Conservation (phyloP, 495 filamentous ascomycete species). For the Podospora conica region DNA sequence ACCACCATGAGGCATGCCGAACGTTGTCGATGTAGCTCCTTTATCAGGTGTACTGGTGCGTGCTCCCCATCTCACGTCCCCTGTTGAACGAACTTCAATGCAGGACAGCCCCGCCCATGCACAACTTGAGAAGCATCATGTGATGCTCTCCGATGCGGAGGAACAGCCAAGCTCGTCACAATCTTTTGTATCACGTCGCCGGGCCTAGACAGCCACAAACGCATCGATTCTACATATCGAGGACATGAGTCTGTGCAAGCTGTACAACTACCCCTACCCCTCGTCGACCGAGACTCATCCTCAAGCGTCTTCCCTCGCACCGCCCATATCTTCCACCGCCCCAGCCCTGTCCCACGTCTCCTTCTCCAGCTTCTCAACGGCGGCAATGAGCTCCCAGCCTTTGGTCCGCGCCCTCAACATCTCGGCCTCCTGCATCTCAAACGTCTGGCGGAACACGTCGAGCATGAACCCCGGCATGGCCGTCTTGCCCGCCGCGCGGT, state of each 20-base stretch:
- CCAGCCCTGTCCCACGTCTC: slow-evolving; percentile 67
- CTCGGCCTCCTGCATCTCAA: slow-evolving; percentile 58
- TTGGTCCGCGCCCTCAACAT: slow-evolving; percentile 36
- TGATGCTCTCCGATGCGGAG: not conserved
- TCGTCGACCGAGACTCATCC: not conserved
- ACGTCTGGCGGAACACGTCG: slow-evolving; percentile 58
- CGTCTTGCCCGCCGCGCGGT: slow-evolving; percentile 51
- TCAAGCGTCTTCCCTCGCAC: slow-evolving; percentile 28
- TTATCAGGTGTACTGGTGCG: not conserved
- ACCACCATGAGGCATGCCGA: not conserved
- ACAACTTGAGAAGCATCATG: not conserved
- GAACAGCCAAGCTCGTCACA: not conserved
- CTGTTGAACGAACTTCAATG: not conserved
- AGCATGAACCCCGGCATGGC: slow-evolving; percentile 61
- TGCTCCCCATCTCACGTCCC: not conserved
- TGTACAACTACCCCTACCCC: not conserved
- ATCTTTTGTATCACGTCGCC: not conserved
- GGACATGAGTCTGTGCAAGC: not conserved
- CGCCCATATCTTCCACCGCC: slow-evolving; percentile 67
- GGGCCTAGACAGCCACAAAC: not conserved
- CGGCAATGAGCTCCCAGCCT: slow-evolving; percentile 49
- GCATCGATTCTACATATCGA: not conserved
- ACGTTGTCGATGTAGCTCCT: not conserved
- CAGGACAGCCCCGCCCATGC: not conserved
- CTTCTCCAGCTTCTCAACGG: slow-evolving; percentile 58